These are phyloP conservation scores for Cytospora leucostoma DNA, from an alignment of 2,329 filamentous ascomycete genomes.

Conservation along the genomic window DNA sequence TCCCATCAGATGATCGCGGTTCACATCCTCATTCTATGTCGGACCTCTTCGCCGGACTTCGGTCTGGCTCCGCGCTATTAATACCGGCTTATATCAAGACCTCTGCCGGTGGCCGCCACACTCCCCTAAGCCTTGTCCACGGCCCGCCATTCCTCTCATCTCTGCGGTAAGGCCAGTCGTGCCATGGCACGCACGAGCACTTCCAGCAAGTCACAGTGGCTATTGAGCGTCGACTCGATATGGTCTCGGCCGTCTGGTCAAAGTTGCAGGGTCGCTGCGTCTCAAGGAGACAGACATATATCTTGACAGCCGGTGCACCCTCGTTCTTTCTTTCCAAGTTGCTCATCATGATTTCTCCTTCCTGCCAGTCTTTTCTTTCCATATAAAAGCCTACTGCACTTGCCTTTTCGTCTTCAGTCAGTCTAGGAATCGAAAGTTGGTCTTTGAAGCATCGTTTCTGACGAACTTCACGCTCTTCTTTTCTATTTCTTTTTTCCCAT, in stretches of 20 bases:
- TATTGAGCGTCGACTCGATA: not conserved
- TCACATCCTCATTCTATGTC: too few species aligned
- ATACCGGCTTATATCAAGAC: conserved; percentile 9
- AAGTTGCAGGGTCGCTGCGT: not conserved
- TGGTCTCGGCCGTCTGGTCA: conserved; percentile 1
- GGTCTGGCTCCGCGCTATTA: not conserved
- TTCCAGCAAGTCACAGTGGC: not conserved
- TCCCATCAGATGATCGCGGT: too few species aligned
- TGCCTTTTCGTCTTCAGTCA: not conserved
- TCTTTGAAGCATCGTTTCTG: conserved; percentile 5
- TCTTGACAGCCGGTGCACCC: not conserved
- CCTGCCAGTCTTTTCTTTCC: not conserved
- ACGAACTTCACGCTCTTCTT: not conserved
- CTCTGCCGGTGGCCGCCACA: not conserved
- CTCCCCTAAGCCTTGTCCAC: not conserved
- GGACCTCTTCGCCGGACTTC: not conserved
- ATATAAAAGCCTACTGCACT: not conserved
- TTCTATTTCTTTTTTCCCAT: conserved; percentile 2
- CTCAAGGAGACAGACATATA: not conserved
- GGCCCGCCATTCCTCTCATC: not conserved
- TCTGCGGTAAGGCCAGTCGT: not conserved
- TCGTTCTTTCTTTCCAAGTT: not conserved
- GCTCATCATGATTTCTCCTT: not conserved
- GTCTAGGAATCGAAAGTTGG: not conserved
- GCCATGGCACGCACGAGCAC: not conserved